Evolutionary conservation across 768 basidiomycete genomes (phyloP), one percentile per base, ranked within the genome.

Genomic region (Panaeolus papilionaceus): DNA sequence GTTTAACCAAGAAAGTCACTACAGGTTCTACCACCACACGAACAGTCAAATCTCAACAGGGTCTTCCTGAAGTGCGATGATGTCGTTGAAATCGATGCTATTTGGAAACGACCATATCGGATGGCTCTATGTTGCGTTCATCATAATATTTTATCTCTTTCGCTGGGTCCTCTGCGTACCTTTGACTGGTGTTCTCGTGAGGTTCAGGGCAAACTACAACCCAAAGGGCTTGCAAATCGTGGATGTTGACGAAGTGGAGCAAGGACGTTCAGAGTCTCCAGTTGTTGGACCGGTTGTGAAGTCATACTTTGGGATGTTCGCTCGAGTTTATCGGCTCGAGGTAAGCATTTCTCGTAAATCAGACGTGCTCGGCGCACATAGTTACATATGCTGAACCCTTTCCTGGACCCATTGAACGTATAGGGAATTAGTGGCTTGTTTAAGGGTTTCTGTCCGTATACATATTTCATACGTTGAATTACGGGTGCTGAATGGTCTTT

Each of bases 191-290:
- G 82, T 89, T 16, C 82, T 94, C 12, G 89, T 94, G 9, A 85
- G 93, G 62, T 89, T 92, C 75, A 85, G 94, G 77, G 92, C 92
- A 38, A 93, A 95, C 75, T 95, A 92, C 81, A 93, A 92, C 73
- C 94, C 94, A 2, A 92, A 91, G 76, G 92, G 91, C 42, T 88
- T 95, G 45, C 91, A 89, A 64, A 83, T 95, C 45, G 20, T 10
- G 28, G 54, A 58, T 58, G 54, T 16, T 4, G 54, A 58, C 28
- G 93, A 94, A 76, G 80, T 84, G 33, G 92, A 93, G 74, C 92
- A 90, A 38, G 88, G 85, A 54, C 89, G 86, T 16, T 85, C 89
- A 76, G 88, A 92, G 72, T 89, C 91, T 4, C 54, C 54, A 37
- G 54, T 58, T 33, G 54, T 58, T 58, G 90, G 89, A 4, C 94